These are phyloP conservation scores for Balansia obtecta DNA, from an alignment of 2,329 filamentous ascomycete species.

Conservation along the genomic window DNA sequence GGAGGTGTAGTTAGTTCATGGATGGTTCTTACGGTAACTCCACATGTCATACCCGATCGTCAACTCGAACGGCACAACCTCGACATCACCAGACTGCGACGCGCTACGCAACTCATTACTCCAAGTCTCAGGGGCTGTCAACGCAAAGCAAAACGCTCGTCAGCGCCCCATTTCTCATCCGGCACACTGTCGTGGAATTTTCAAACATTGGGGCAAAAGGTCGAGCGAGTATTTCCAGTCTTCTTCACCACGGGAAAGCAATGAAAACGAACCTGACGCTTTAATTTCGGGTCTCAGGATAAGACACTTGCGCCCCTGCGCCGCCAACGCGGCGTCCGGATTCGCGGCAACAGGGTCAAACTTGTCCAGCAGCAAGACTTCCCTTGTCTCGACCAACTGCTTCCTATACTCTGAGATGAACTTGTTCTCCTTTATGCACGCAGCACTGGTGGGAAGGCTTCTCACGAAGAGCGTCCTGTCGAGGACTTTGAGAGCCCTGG, in stretches of 20 bases:
- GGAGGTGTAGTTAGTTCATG: neutral
- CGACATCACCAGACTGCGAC: conserved; percentile 54
- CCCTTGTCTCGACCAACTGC: conserved; percentile 49
- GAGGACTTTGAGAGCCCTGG: conserved; percentile 66
- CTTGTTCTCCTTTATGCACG: conserved; percentile 60
- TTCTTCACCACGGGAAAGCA: neutral
- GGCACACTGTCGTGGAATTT: too few relatives aligned
- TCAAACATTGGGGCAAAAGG: too few relatives aligned
- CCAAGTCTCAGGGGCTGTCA: conserved; percentile 54
- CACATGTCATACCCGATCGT: conserved; percentile 75
- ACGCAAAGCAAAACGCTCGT: neutral
- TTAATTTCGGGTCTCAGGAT: conserved; percentile 46
- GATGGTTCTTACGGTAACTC: conserved; percentile 56
- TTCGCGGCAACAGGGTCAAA: conserved; percentile 51
- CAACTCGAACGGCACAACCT: conserved; percentile 63
- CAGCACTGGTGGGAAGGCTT: conserved; percentile 64
- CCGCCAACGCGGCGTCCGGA: conserved; percentile 40
- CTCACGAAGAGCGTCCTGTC: conserved; percentile 76
- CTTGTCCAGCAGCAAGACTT: conserved; percentile 53
- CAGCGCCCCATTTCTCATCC: neutral
- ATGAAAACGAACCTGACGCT: conserved; percentile 29
- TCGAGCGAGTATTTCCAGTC: too few relatives aligned
- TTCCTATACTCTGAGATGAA: conserved; percentile 63
- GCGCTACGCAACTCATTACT: conserved; percentile 56
- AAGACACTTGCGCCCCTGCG: conserved; percentile 47